Base-by-base conservation (phyloP, 2,329 filamentous ascomycete species). In the Aspergillus ibericus region DNA sequence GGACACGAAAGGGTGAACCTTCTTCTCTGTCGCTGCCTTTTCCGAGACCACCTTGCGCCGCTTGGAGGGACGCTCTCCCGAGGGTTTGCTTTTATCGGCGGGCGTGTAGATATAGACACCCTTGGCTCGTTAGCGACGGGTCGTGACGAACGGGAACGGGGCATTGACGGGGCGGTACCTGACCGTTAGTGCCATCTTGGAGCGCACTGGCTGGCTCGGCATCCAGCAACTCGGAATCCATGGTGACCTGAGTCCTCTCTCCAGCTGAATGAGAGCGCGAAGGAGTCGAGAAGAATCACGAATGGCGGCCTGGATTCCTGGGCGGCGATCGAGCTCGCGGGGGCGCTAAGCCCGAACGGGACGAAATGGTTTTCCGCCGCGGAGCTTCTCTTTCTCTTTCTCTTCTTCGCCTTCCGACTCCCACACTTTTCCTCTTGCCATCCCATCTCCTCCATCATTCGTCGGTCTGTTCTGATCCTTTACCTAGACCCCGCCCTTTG, bases 51-150 rank as follows among this genome's bases (percentile, higher is more conserved):
- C 76, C 68, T 82, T 86, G 55, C 85, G 81, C 58, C 82, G 80
- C 70, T 90, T 89, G 35, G 80, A 69, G 27, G 85, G 82, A 38
- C 83, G 80, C 50, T 77, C 73, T 27, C 60, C 65, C 46, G 65
- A 59, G 40, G 61, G 15, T 59, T 71, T 75, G 52, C 59, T 75
- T 71, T 58, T 78, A 75, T 71, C 69, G 46, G 80, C 73, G 58
- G 85, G 82, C 59, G 82, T 80, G 72, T 88, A 89, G 63, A 89
- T 75, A 70, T 86, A 89, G 56, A 85, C 84, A 48, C 82, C 81
- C 86, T 89, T 68, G 49, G 27, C 59, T 40, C 46, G 48, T 72
- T 62, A 71, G 65, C 57, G 38, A 56, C 22, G 25, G 35, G 13
- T n/a, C 34, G 34, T 18, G 40, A 13, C 9, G 16, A 55, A 59